Evolutionary conservation across 2,329 filamentous ascomycete species (phyloP).

Genomic region (Fusarium austroafricanum): DNA sequence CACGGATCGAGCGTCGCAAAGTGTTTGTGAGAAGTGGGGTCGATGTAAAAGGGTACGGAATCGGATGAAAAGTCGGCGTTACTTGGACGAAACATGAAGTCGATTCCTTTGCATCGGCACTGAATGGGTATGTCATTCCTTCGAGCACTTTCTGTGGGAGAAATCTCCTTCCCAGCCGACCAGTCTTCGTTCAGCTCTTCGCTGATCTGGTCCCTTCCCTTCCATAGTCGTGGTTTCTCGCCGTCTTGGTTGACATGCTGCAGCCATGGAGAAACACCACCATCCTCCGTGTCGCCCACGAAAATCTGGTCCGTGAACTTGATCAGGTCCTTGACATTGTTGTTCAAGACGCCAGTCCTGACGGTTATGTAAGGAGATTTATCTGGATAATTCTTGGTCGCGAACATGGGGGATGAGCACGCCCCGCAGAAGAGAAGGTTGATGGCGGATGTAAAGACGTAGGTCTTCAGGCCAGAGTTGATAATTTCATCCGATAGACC

Average conservation of each 20-base stretch:
- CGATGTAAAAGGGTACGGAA: constrained; percentile 57
- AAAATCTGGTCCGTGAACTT: constrained; percentile 55
- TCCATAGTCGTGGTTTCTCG: constrained; percentile 44
- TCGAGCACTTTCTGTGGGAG: constrained; percentile 7
- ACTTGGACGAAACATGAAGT: constrained; percentile 54
- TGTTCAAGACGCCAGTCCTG: constrained; percentile 54
- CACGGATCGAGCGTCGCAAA: constrained; percentile 58
- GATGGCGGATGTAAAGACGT: constrained; percentile 51
- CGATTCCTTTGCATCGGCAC: constrained; percentile 61
- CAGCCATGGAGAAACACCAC: constrained; percentile 62
- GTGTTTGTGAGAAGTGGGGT: constrained; percentile 56
- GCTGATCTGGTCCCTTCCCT: constrained; percentile 28
- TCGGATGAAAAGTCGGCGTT: constrained; percentile 40
- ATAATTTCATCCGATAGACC: constrained; percentile 16
- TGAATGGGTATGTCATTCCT: constrained; percentile 51
- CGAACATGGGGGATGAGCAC: constrained; percentile 60
- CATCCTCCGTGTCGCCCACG: constrained; percentile 63
- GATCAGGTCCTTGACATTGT: constrained; percentile 48
- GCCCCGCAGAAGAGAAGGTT: constrained; percentile 56
- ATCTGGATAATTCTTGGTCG: constrained; percentile 32
- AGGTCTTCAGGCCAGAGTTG: constrained; percentile 49
- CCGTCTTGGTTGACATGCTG: constrained; percentile 50
- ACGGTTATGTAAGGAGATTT: constrained; percentile 39
- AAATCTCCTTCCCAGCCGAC: constrained; percentile 39
- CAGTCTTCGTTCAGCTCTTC: constrained; percentile 49